Base-by-base conservation (phyloP, 768 basidiomycete genomes). In the Xanthoconium purpureum region DNA sequence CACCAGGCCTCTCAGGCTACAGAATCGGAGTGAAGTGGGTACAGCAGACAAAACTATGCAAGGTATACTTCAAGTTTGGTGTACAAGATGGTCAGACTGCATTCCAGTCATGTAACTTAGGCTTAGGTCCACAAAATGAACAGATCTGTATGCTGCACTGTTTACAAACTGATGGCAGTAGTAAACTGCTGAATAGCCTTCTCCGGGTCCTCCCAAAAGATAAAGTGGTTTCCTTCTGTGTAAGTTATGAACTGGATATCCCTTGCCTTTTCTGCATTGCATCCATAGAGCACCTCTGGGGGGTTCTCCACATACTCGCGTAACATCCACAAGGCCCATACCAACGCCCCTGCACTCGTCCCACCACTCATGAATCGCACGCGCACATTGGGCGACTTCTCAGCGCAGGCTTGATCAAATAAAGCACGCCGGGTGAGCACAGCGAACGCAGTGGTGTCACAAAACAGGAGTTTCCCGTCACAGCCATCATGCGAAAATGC, bases 201-300 rank as follows among this genome's bases (percentile, higher is more conserved):
- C 60, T 66, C 55, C 12, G 66, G 65, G 10, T 65, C 53, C 0
- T 66, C 64, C 65, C 63, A 66, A 42, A 63, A 68, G 24, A 62
- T 17, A 14, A 68, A 66, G 46, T 66, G 66, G 39, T 66, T 68
- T 36, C 65, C 65, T 40, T 66, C 63, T 9, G 45, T 32, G 17
- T 66, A 56, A 4, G 8, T 28, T 11, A 59, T 7, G 32, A 33
- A 50, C 46, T 60, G 51, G 55, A 68, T 49, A 10, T 68, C 65
- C 32, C 65, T 66, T 32, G 46, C 60, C 37, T 40, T 66, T 36
- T 63, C 63, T 15, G 66, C 66, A 11, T 45, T 53, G 0, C 20
- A 28, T 42, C 65, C 65, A 6, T 56, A 65, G 3, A 52, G 14
- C 29, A 3, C 50, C 36, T 42, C 36, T 18, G 56, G 45, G 11